A percentile compares a stretch with the other conserved stretches of the same genome.
Evolutionary conservation across 805 yeast species (phyloP).

Genomic region (Candida germanica): DNA sequence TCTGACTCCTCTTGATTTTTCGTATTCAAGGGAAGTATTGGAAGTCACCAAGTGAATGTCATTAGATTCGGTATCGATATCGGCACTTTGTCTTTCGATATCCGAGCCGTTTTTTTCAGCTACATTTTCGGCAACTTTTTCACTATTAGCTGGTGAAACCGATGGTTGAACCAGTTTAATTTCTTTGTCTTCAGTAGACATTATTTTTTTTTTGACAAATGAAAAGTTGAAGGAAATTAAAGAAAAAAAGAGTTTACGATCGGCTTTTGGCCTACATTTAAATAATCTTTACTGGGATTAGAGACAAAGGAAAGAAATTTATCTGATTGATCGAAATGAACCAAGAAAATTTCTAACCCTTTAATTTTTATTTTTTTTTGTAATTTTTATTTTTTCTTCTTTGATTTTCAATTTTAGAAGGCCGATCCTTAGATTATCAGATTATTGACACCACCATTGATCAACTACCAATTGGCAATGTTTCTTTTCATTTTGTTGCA

Average conservation of each 20-base stretch:
- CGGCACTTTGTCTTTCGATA: not conserved
- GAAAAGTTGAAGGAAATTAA: not conserved
- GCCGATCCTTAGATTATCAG: too few species aligned
- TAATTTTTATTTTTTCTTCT: too few species aligned
- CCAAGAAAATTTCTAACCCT: too few species aligned
- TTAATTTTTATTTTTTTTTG: too few species aligned
- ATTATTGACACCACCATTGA: too few species aligned
- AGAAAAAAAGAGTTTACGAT: not conserved
- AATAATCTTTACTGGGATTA: not conserved
- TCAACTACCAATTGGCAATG: too few species aligned
- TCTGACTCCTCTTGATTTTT: constrained; percentile 18
- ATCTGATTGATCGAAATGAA: too few species aligned
- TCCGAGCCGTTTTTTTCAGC: not conserved
- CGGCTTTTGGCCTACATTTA: not conserved
- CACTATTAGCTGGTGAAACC: not conserved
- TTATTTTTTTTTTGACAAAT: too few species aligned
- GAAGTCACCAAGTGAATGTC: not conserved
- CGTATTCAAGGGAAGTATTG: constrained; percentile 1
- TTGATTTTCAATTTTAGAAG: too few species aligned
- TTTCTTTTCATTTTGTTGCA: too few species aligned
- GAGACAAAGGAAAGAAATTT: too few species aligned
- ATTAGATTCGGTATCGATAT: not conserved
- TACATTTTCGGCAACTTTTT: not conserved
- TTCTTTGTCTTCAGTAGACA: not conserved
- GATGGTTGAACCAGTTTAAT: not conserved